Base-by-base conservation (phyloP, 2,329 filamentous ascomycete species). In the Colletotrichum lini region DNA sequence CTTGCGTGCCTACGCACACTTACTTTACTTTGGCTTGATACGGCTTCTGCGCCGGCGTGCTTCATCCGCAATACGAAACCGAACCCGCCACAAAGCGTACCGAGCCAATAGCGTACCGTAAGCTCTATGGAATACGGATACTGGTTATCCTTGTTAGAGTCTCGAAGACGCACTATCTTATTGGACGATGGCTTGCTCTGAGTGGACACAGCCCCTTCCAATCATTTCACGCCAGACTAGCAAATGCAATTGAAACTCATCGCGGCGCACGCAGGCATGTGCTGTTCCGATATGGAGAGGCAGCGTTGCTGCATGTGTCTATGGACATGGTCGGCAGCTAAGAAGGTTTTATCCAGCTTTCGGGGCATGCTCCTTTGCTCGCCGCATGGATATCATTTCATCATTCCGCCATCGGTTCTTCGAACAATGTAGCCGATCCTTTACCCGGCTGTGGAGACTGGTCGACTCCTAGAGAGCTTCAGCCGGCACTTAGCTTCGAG, bases 41-140 rank as follows among this genome's bases (percentile, higher is more conserved):
- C 9, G 12, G 50, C 10, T 18, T 26, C 44, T 26, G 8, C 35
- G 30, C 30, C 30, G 8, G 30, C 30, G 30, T 35, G 30, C 50
- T 10, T 45, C 38, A 16, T 35, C 67, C 64, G 26, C 23, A 62
- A 70, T 62, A 57, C 67, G 64, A 70, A 67, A 16, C 42, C 64
- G 64, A 70, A 67, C 64, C 18, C 67, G 57, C n/a, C 50, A 26
- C 26, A 60, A 35, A 35, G 40, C 42, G 18, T 50, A n/a, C 18
- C 21, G 10, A 42, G 21, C 18, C 18, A 40, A 21, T 49, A 23
- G 45, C 7, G n/a, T n/a, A 45, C 44, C 10, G 9, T 10, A 12
- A 7, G 16, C 6, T 18, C 45, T 8, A 3, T 13, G 2, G 26
- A 26, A 26, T 26, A 26, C 26, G 26, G 26, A 26, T 26, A 4